Evolutionary conservation across 805 yeast species (phyloP), one percentile per base, ranked within the genome.

Genomic region (Myxozyma kluyveri): DNA sequence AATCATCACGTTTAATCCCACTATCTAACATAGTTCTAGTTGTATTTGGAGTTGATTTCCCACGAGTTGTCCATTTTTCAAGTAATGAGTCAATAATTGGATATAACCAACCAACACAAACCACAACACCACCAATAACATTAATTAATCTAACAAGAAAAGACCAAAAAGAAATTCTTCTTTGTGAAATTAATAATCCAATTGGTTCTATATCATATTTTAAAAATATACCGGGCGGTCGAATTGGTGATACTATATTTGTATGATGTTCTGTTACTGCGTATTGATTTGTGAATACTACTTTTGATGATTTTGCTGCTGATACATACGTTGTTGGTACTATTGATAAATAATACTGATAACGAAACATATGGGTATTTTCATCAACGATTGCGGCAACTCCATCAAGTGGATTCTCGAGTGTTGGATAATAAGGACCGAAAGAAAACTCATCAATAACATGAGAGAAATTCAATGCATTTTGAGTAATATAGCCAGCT

Each of bases 161-260:
- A 62, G 84, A 87, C 38, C 81, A 65, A 65, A 91, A 91, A 3
- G 91, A 76, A 37, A 91, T 73, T 57, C 98, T 76, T 48, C 71
- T 74, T 63, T 91, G 97, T 23, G 74, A 75, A 19, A 89, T 75
- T 2, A 79, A 69, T 61, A 93, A 75, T 42, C 82, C 78, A 39
- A 93, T 79, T 3, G 97, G 91, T 63, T 93, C 98, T 66, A 93
- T 88, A 60, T 88, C 88, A 67, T 90, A 91, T 50, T 78, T 80
- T 72, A 93, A 80, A 63, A 78, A 86, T 23, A 91, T 82, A 0
- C 96, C 97, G 3, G 97, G 61, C 3, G 56, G 59, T 24, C 39
- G 56, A 21, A 14, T 17, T 23, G 60, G 50, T 42, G 42, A 47
- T 56, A 57, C 54, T 64, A 65, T 54, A 48, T 59, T 26, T 22